Base-by-base conservation (phyloP, 345 rosid species). In the Crucihimalaya himalaica region DNA sequence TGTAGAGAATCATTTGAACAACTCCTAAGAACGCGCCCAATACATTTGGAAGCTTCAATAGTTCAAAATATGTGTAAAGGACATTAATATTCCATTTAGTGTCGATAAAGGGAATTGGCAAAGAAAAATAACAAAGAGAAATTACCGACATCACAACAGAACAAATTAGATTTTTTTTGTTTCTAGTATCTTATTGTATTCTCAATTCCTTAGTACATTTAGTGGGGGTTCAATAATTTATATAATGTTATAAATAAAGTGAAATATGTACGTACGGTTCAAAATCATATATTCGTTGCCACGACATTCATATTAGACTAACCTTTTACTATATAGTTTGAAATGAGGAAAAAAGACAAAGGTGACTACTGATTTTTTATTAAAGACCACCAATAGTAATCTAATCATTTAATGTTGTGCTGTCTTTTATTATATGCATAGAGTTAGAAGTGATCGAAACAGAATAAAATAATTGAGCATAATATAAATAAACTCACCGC, bases 1-100 rank as follows among this genome's bases (percentile, higher is more conserved):
- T 20, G 63, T 86, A 86, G n/a, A 86, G 62, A 20, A 80, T 55
- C 90, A 86, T 86, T 66, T 86, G 90, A 50, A 80, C 70, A 20
- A 83, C 37, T 23, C 90, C 90, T 15, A 86, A 78, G 29, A 72
- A 16, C 19, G 83, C 73, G 1, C 90, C 90, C 46, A 86, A 28
- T 29, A 83, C 72, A 54, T 86, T 86, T 48, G 90, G 90, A 62
- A 84, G 60, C 90, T 86, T 67, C 59, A 58, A 60, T 48, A 60
- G 42, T 47, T 18, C 47, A 73, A 40, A 47, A 40, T 43, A 46
- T 14, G 37, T 45, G 64, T 42, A 51, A 51, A 75, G n/a, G 39
- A 74, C 73, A 75, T 68, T 52, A 75, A 21, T 75, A 68, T 60
- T 75, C 63, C 55, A 67, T 75, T 29, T 52, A 48, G 19, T 58